phyloP scores from a whole-genome alignment of 768 basidiomycete species.

The Mycena venus region DNA sequence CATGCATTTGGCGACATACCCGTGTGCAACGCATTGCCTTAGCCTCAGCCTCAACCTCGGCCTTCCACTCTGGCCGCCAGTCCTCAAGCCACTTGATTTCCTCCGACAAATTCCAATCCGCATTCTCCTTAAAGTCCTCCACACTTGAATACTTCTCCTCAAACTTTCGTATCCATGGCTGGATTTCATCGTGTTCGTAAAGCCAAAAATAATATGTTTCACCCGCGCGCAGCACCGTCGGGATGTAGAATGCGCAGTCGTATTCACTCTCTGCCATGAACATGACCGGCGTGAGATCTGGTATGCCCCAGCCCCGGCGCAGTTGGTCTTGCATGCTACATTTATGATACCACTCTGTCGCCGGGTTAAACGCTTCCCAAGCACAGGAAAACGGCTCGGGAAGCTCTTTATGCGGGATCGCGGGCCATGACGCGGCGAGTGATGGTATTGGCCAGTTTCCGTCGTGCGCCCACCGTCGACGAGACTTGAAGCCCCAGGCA shows the following conservation, averaged over 20 bases:
- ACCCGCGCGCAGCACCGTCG: neutral
- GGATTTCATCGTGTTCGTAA: neutral
- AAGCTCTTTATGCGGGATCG: neutral
- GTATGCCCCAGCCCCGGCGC: neutral
- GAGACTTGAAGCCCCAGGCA: neutral
- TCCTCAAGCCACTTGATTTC: too few species aligned
- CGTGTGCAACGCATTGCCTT: too few species aligned
- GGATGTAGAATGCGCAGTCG: neutral
- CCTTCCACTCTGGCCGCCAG: too few species aligned
- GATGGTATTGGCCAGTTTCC: too few species aligned
- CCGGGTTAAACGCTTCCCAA: neutral
- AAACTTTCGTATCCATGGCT: neutral
- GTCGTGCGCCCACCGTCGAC: neutral
- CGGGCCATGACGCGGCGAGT: neutral
- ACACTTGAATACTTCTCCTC: neutral
- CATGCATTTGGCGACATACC: too few species aligned
- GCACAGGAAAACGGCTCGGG: neutral
- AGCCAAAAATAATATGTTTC: neutral
- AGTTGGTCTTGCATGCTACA: neutral
- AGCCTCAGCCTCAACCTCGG: neutral
- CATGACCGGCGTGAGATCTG: neutral
- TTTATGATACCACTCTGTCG: neutral
- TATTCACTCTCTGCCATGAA: neutral
- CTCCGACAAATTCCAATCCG: slow-evolving; percentile 8
- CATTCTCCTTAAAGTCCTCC: slow-evolving; percentile 1